Conservation (phyloP, 331 rosid species). For the Ulmus americana region DNA sequence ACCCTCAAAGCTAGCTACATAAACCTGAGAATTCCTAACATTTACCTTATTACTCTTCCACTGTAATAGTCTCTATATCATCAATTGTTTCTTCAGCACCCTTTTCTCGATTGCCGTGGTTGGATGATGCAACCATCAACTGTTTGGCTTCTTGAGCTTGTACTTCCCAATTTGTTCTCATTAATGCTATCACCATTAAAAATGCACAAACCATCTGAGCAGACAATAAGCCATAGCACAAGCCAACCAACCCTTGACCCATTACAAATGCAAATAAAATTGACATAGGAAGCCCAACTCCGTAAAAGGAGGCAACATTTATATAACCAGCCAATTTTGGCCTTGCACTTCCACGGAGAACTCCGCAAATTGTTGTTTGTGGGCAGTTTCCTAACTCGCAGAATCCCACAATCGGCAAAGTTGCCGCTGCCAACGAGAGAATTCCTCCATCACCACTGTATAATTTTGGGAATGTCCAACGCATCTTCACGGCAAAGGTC, state of each 20-base stretch:
- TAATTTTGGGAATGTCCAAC: slow-evolving; percentile 18
- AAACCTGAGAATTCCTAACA: too few relatives aligned
- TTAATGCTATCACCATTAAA: slow-evolving; percentile 24
- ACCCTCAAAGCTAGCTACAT: too few relatives aligned
- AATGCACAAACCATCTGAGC: slow-evolving; percentile 22
- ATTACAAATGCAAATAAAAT: slow-evolving; percentile 13
- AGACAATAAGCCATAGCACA: slow-evolving; percentile 31
- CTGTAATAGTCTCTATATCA: too few relatives aligned
- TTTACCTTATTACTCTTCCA: too few relatives aligned
- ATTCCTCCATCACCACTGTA: slow-evolving; percentile 27
- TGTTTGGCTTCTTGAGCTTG: slow-evolving; percentile 28
- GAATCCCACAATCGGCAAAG: slow-evolving; percentile 29
- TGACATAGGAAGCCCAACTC: slow-evolving; percentile 30
- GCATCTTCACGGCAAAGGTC: slow-evolving; percentile 13
- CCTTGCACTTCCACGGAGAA: slow-evolving; percentile 38
- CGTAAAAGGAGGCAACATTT: slow-evolving; percentile 30
- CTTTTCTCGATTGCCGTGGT: too few relatives aligned
- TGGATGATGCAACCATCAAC: too few relatives aligned
- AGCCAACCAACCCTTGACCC: slow-evolving; percentile 27
- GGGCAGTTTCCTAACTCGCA: slow-evolving; percentile 46
- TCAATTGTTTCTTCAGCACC: too few relatives aligned
- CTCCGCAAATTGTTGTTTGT: slow-evolving; percentile 37
- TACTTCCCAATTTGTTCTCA: slow-evolving; percentile 26
- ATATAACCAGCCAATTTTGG: slow-evolving; percentile 25
- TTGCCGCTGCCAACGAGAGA: slow-evolving; percentile 11